These are phyloP conservation scores for Endocalyx cinctus DNA, from an alignment of 2,329 filamentous ascomycete species.

Conservation along the genomic window DNA sequence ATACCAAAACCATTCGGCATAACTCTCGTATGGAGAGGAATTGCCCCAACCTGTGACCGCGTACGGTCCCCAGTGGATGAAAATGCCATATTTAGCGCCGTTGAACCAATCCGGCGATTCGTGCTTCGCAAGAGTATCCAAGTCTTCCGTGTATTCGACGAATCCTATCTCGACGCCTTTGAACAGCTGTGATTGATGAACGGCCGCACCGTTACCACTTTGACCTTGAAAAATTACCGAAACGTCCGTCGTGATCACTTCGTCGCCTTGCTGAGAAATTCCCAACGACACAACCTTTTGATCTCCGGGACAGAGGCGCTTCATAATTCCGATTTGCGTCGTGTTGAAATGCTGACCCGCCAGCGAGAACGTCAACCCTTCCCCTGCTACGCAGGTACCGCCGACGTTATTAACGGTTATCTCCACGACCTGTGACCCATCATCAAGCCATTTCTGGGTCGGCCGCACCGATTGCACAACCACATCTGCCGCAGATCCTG, in stretches of 20 bases:
- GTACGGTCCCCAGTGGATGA: slow-evolving; percentile 57
- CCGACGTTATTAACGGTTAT: slow-evolving; percentile 20
- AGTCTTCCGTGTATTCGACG: slow-evolving; percentile 29
- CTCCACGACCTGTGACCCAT: slow-evolving; percentile 36
- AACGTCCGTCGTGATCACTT: slow-evolving; percentile 17
- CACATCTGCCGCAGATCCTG: slow-evolving; percentile 5
- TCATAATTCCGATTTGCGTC: slow-evolving; percentile 34
- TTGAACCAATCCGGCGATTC: slow-evolving; percentile 50
- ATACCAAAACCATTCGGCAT: slow-evolving; percentile 49
- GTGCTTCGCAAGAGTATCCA: slow-evolving; percentile 32
- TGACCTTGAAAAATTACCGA: slow-evolving; percentile 4
- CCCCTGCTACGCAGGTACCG: slow-evolving; percentile 27
- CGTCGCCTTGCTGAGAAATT: slow-evolving; percentile 19
- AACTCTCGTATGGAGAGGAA: slow-evolving; percentile 33
- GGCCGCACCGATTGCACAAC: slow-evolving; percentile 36
- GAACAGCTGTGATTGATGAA: slow-evolving; percentile 5
- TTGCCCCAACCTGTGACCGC: slow-evolving; percentile 53
- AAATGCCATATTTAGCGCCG: slow-evolving; percentile 54
- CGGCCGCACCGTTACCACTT: slow-evolving; percentile 9
- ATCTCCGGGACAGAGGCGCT: slow-evolving; percentile 38
- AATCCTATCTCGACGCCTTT: slow-evolving; percentile 26
- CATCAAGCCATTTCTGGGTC: slow-evolving; percentile 37
- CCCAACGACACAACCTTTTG: slow-evolving; percentile 35
- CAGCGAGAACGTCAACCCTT: slow-evolving; percentile 26
- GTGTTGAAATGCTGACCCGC: slow-evolving; percentile 35